phyloP scores from a whole-genome alignment of 345 rosid genomes.

The Garcia nutans region DNA sequence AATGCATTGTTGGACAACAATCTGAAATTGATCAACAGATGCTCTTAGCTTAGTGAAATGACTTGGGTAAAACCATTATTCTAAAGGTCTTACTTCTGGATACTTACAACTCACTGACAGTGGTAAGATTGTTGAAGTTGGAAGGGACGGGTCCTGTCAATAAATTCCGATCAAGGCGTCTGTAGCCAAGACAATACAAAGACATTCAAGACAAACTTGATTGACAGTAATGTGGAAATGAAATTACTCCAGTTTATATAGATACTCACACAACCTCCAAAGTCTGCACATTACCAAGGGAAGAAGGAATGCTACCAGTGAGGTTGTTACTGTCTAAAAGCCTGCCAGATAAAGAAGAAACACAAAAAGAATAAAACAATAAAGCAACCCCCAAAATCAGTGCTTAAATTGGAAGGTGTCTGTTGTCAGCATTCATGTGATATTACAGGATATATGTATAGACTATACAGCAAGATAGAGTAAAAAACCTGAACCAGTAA shows the following conservation, averaged over 20 bases:
- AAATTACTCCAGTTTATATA: slow-evolving; percentile 2
- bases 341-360: slow-evolving; percentile 33
- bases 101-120: slow-evolving; percentile 63
- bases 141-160: slow-evolving; percentile 54
- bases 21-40: slow-evolving; percentile 37
- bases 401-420: background rate
- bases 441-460: background rate
- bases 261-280: slow-evolving; percentile 75
- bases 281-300: slow-evolving; percentile 55
- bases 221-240: background rate
- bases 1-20: slow-evolving; percentile 65
- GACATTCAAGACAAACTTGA: background rate
- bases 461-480: background rate
- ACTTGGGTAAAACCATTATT: background rate
- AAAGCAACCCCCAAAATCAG: background rate
- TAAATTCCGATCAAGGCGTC: slow-evolving; percentile 73
- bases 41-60: background rate
- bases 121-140: slow-evolving; percentile 57
- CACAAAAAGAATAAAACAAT: background rate
- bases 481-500: background rate
- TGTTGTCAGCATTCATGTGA: background rate
- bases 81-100: background rate
- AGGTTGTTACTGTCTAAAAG: slow-evolving; percentile 73
- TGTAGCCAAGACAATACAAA: slow-evolving; percentile 31
- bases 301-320: slow-evolving; percentile 52